Evolutionary conservation across 257 asterid species (phyloP).

Genomic region (Primulina eburnea): DNA sequence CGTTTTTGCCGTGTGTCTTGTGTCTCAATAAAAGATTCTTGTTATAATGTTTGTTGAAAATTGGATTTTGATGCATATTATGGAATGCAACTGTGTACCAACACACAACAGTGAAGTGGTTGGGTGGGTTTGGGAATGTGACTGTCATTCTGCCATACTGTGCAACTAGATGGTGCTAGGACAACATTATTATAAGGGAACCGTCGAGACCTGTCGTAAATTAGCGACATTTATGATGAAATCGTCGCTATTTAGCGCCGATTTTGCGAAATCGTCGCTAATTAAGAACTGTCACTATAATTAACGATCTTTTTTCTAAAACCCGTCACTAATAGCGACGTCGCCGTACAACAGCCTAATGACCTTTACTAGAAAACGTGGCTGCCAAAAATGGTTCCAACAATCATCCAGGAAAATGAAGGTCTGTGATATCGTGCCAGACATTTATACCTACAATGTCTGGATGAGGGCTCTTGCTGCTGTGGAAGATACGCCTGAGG

Average conservation of each 20-base stretch:
- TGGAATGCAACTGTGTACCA: background rate
- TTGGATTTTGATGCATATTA: constrained; percentile 4
- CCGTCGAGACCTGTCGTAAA: too few species aligned
- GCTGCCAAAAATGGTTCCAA: constrained; percentile 52
- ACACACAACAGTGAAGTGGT: background rate
- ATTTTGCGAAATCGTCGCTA: too few species aligned
- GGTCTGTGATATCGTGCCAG: constrained; percentile 60
- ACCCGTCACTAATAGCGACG: too few species aligned
- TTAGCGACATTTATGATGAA: too few species aligned
- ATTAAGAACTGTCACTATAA: too few species aligned
- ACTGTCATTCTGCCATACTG: too few species aligned
- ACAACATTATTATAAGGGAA: background rate
- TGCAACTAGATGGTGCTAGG: background rate
- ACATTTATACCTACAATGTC: constrained; percentile 68
- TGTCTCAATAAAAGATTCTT: background rate
- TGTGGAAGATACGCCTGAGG: constrained; percentile 62
- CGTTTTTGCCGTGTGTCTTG: background rate
- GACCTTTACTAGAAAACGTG: constrained; percentile 40
- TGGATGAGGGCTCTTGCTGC: constrained; percentile 99
- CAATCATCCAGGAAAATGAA: constrained; percentile 74
- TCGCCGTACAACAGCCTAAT: constrained; percentile 89
- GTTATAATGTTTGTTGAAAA: background rate
- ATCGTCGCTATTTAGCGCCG: too few species aligned
- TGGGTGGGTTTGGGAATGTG: background rate
- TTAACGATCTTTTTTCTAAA: too few species aligned